Conservation (phyloP, 345 rosid genomes). For the Turnera subulata region DNA sequence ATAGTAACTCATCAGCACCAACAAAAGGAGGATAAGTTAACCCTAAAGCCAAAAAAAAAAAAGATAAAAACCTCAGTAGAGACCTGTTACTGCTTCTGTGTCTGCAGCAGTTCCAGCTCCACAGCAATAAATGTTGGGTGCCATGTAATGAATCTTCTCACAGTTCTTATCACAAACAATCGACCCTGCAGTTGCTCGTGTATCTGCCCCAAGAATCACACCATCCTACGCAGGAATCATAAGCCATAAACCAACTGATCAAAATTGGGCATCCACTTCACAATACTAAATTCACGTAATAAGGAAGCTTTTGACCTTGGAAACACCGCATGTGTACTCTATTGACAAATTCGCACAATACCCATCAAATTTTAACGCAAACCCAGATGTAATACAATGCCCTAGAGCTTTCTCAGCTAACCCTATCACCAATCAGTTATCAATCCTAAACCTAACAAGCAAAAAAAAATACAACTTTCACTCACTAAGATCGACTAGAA, state of each 20-base stretch:
- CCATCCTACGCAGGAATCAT: slow-evolving; percentile 52
- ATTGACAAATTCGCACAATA: no score
- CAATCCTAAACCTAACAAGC: not conserved
- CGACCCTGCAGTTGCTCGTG: slow-evolving; percentile 89
- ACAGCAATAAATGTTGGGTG: slow-evolving; percentile 94
- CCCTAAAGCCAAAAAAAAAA: not conserved
- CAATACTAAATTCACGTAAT: no score
- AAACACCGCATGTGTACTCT: no score
- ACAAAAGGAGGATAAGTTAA: not conserved
- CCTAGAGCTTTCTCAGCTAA: no score
- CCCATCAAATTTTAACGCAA: no score
- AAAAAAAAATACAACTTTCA: not conserved
- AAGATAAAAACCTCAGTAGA: not conserved
- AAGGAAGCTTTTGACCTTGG: no score
- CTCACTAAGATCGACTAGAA: no score
- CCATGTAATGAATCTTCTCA: slow-evolving; percentile 98
- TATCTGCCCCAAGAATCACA: slow-evolving; percentile 91
- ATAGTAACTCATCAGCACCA: not conserved
- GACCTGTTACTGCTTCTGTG: slow-evolving; percentile 97
- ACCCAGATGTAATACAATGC: no score
- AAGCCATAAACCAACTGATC: no score
- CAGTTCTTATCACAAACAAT: slow-evolving; percentile 98
- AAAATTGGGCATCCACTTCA: no score
- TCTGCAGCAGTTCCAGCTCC: slow-evolving; percentile 99
- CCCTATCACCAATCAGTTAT: no score